A percentile compares a stretch with the other conserved stretches of the same genome.
Conservation (phyloP, 768 basidiomycete genomes). For the Naganishia vaughanmartiniae region DNA sequence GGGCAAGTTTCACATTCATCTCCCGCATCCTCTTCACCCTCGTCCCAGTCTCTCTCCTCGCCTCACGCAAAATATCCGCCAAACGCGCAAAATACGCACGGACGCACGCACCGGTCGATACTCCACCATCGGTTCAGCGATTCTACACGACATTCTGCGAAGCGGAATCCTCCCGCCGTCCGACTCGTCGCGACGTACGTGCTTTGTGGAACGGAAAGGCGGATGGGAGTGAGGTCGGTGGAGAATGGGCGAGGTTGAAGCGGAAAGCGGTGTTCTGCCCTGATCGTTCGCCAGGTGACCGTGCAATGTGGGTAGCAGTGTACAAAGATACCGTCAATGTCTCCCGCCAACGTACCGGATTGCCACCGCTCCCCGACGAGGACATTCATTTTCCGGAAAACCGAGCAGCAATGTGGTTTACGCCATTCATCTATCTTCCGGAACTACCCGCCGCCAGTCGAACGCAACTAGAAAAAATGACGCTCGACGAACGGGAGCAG, state of each 20-base stretch:
- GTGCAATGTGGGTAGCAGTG: conserved; percentile 8
- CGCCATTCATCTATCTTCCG: conserved; percentile 38
- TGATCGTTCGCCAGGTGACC: conserved; percentile 28
- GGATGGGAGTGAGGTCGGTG: conserved; percentile 31
- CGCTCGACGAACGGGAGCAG: conserved; percentile 29
- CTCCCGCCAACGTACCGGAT: conserved; percentile 14
- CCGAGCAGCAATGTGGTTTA: conserved; percentile 1
- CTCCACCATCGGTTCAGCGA: conserved; percentile 36
- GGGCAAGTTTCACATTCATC: conserved; percentile 41
- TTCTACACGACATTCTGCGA: conserved; percentile 48
- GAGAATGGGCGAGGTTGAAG: background rate
- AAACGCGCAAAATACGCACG: conserved; percentile 31
- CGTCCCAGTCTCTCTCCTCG: conserved; percentile 45
- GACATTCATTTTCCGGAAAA: background rate
- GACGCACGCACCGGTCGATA: conserved; percentile 20
- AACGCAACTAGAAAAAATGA: conserved; percentile 34
- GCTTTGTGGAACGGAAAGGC: conserved; percentile 28
- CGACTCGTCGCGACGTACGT: conserved; percentile 32
- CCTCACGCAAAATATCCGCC: conserved; percentile 35
- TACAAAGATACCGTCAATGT: conserved; percentile 23
- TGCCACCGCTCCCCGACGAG: background rate
- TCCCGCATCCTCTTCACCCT: conserved; percentile 47
- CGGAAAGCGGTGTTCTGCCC: conserved; percentile 34
- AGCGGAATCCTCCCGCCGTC: conserved; percentile 34
- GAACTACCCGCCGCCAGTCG: conserved; percentile 38